Base-by-base conservation (phyloP, 2,329 filamentous ascomycete species). In the Ceratocystis cubensis region DNA sequence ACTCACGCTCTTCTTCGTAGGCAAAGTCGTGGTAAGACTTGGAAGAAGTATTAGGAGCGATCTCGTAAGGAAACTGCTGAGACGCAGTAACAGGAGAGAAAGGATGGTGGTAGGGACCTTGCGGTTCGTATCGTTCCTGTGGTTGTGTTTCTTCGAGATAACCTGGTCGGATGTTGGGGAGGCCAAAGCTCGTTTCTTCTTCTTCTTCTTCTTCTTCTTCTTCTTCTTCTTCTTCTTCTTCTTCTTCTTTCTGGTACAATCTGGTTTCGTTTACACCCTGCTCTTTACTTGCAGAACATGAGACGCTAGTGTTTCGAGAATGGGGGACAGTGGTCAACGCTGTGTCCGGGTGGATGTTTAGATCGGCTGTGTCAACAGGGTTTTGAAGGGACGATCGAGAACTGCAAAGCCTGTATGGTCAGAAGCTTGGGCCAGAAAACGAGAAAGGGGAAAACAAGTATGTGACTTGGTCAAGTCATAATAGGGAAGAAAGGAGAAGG, bases 231-330 rank as follows among this genome's bases (percentile, higher is more conserved):
- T 37, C 37, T 44, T 13, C 33, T 13, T 37, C 37, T 41, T 41
- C 37, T 41, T 41, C 28, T 17, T 45, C 44, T 56, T 63, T 20
- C 8, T 66, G 20, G 33, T 22, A 30, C 46, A 61, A 20, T 15
- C 8, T 44, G 17, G 22, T 41, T 57, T 50, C 13, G 64, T 53
- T 22, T 56, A 33, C 20, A 28, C 57, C 56, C 28, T 59, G 56
- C 33, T 59, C 56, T 59, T 59, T 3, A 59, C 28, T 25, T 46
- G 57, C 59, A 45, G 56, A 56, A 63, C 5, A 46, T 66, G 65
- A 66, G 59, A 66, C 65, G 61, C 65, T 63, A 22, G 66, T 67
- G 66, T 67, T 67, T 67, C 62, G 66, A 65, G 45, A 63, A 33
- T 50, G 61, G 44, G 61, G 37, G 44, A 22, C 17, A 63, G 45